Evolutionary conservation across 306 rosid genomes (phyloP).

Genomic region (Gynostemma pentaphyllum): DNA sequence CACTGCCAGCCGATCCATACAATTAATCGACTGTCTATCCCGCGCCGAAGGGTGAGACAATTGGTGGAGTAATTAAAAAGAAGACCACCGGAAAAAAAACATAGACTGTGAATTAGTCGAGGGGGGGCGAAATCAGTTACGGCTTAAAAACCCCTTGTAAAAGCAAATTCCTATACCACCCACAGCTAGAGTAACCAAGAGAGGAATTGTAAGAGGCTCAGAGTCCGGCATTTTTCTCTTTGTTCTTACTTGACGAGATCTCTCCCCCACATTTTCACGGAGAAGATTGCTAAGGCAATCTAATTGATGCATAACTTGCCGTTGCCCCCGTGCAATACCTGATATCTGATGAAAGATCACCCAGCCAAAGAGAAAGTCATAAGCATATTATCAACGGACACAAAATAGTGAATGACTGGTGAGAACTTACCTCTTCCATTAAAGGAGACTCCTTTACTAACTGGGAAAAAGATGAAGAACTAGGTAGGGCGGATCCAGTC

Average conservation of each 20-base stretch:
- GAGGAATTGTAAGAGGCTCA: constrained; percentile 26
- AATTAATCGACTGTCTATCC: constrained; percentile 24
- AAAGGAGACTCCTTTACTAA: constrained; percentile 56
- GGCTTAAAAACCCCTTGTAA: constrained; percentile 35
- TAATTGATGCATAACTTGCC: constrained; percentile 72
- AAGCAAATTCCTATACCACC: constrained; percentile 67
- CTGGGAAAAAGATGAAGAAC: constrained; percentile 70
- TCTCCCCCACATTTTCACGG: constrained; percentile 27
- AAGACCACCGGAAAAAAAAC: not conserved
- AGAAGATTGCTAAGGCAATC: constrained; percentile 66
- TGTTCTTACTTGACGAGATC: constrained; percentile 35
- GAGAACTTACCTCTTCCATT: constrained; percentile 65
- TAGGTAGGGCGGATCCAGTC: constrained; percentile 51
- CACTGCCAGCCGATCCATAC: constrained; percentile 2
- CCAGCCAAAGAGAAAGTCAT: not conserved
- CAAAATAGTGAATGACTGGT: not conserved
- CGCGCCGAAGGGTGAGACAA: constrained; percentile 31
- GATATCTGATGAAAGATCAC: constrained; percentile 39
- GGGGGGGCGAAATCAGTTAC: constrained; percentile 30
- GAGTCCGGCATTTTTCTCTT: constrained; percentile 30
- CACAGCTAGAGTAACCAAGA: constrained; percentile 35
- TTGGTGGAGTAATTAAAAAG: constrained; percentile 1
- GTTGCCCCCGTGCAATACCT: constrained; percentile 53
- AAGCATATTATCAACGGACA: not conserved
- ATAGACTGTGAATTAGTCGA: not conserved